Conservation (phyloP, 345 rosid species). For the Rhizophora apiculata region DNA sequence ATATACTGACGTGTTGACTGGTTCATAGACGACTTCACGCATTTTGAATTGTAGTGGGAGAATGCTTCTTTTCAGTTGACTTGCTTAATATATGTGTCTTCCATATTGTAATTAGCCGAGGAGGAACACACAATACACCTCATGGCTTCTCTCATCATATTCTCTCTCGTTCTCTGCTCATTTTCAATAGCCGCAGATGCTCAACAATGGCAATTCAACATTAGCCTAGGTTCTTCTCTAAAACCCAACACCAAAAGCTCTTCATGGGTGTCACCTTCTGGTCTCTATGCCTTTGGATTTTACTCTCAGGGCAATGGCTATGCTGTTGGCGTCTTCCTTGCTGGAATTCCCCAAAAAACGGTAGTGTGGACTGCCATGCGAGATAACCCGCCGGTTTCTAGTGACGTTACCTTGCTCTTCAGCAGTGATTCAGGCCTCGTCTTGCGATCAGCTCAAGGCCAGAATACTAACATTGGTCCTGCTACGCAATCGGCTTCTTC, state of each 20-base stretch:
- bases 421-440: background rate
- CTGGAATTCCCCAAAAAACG: conserved; percentile 4
- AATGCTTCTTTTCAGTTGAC: background rate
- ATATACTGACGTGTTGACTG: too few relatives aligned
- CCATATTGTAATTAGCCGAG: background rate
- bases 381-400: background rate
- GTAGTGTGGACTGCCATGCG: conserved; percentile 8
- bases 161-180: background rate
- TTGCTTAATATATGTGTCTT: too few relatives aligned
- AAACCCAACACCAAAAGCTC: conserved; percentile 13
- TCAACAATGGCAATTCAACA: conserved; percentile 20
- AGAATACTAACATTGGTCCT: background rate
- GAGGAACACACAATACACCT: background rate
- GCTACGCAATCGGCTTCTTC: background rate
- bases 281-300: conserved; percentile 37
- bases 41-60: background rate
- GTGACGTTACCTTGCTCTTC: too few relatives aligned
- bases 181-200: background rate
- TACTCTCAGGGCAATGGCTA: conserved; percentile 22
- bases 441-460: conserved; percentile 8
- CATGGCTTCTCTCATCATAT: background rate
- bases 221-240: conserved; percentile 18
- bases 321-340: conserved; percentile 30
- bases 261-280: conserved; percentile 37
- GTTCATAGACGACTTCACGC: too few relatives aligned